These are phyloP conservation scores for Hypericum perforatum DNA, from an alignment of 345 rosid genomes.

Conservation along the genomic window DNA sequence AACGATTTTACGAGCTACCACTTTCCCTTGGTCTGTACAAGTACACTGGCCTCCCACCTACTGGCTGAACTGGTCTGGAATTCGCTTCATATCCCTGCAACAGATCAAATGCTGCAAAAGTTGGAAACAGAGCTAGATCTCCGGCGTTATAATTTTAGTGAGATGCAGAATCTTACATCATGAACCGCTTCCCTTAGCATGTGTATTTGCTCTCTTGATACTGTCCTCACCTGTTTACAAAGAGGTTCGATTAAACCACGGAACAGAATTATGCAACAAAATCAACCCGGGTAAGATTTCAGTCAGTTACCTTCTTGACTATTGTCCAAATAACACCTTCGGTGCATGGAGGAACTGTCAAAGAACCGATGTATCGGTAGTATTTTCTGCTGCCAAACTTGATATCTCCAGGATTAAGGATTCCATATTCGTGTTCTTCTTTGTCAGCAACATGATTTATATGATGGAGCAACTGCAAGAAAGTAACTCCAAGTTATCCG, in stretches of 20 bases:
- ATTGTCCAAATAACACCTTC: slow-evolving; percentile 74
- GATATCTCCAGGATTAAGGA: slow-evolving; percentile 39
- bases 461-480: slow-evolving; percentile 32
- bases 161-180: slow-evolving; percentile 37
- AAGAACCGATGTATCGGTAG: slow-evolving; percentile 59
- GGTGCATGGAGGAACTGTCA: slow-evolving; percentile 66
- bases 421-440: slow-evolving; percentile 26
- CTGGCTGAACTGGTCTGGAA: slow-evolving; percentile 57
- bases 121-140: too few species aligned
- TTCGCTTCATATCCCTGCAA: slow-evolving; percentile 48
- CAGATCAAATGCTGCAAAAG: background rate
- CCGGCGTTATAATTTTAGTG: too few species aligned
- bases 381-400: slow-evolving; percentile 42
- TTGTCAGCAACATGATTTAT: slow-evolving; percentile 19
- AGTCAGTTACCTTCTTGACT: slow-evolving; percentile 24
- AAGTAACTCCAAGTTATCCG: background rate
- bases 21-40: slow-evolving; percentile 22
- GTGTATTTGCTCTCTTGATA: slow-evolving; percentile 46
- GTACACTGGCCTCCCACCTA: slow-evolving; percentile 33
- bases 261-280: too few species aligned
- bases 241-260: background rate
- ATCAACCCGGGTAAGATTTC: too few species aligned
- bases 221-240: slow-evolving; percentile 42
- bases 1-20: background rate
- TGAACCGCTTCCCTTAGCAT: slow-evolving; percentile 42